Evolutionary conservation across 1,139 yeast genomes (phyloP), one percentile per base, ranked within the genome.

Genomic region (Lodderomyces jiufengensis): DNA sequence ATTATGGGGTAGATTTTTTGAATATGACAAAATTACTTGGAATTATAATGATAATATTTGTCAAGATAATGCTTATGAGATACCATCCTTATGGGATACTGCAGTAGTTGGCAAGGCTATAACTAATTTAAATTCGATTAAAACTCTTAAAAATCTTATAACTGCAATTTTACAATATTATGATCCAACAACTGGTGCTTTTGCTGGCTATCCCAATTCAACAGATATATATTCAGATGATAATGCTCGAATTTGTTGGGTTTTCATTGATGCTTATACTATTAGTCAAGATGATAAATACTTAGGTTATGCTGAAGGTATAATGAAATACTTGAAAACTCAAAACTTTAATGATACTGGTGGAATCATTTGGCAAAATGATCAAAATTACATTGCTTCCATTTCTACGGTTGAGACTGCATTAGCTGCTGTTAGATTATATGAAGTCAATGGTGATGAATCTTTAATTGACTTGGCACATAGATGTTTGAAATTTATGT

Each of bases 221-320:
- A 52, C 57, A 37, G 66, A 63, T 32, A 51, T 64, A 13, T 64
- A 64, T 41, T 54, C 54, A 11, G 70, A 64, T 42, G 70, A 64
- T 42, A 53, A 61, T 45, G 55, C 63, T 3, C 70, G 64, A 41
- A 44, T 61, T 0, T 50, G 52, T 2, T 64, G 67, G 66, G 64
- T 57, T 2, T 58, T 50, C 27, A 33, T 52, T 3, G 56, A 54
- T 11, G 67, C 63, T 4, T 57, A 49, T 34, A 31, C 41, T 9
- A 31, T 42, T 9, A 53, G 57, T 3, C 34, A 40, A 3, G 44
- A 49, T 24, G 12, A 30, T n/a, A 34, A 44, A 10, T 43, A 46
- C 29, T 43, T 50, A 23, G 32, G 43, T 5, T 34, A 39, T 14
- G 59, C 58, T 7, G 37, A 45, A 20, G 40, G 41, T 11, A 40